A percentile compares a stretch with the other conserved stretches of the same genome.
phyloP scores from a whole-genome alignment of 2,329 filamentous ascomycete species.

The Botrytis elliptica region DNA sequence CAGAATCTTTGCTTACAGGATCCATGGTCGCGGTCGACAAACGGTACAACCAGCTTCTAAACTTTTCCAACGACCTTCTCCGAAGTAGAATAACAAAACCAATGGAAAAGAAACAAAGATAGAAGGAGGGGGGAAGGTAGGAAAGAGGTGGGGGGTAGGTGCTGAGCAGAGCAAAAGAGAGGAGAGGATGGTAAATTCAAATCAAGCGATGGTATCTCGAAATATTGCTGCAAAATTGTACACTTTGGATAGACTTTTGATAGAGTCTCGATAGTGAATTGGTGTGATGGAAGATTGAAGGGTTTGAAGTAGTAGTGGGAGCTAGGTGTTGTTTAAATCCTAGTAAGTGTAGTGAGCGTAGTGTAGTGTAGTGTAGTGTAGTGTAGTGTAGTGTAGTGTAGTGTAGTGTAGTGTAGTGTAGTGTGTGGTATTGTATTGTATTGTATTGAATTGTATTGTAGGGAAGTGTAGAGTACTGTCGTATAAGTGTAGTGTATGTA shows the following conservation, averaged over 20 bases:
- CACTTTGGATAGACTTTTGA: not conserved
- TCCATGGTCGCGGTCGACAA: slow-evolving; percentile 22
- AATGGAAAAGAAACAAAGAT: not conserved
- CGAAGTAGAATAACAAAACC: not conserved
- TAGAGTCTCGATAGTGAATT: not conserved
- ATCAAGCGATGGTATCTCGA: not conserved
- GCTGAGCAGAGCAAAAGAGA: not conserved
- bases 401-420: not conserved
- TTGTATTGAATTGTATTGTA: too few species aligned
- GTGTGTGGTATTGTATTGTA: not conserved
- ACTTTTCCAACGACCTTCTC: not conserved
- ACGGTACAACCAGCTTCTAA: slow-evolving; percentile 10
- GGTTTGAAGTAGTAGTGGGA: not conserved
- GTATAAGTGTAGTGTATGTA: too few species aligned
- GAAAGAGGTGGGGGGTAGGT: not conserved
- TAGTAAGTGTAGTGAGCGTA: not conserved
- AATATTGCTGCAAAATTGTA: not conserved
- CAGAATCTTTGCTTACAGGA: slow-evolving; percentile 26
- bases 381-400: not conserved
- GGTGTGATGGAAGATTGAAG: not conserved
- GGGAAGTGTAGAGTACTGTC: too few species aligned
- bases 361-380: not conserved
- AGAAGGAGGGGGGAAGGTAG: not conserved
- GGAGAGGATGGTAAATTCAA: not conserved
- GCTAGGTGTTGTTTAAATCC: not conserved